phyloP scores from a whole-genome alignment of 352 stramenopile species.

The Phytopythium vexans region DNA sequence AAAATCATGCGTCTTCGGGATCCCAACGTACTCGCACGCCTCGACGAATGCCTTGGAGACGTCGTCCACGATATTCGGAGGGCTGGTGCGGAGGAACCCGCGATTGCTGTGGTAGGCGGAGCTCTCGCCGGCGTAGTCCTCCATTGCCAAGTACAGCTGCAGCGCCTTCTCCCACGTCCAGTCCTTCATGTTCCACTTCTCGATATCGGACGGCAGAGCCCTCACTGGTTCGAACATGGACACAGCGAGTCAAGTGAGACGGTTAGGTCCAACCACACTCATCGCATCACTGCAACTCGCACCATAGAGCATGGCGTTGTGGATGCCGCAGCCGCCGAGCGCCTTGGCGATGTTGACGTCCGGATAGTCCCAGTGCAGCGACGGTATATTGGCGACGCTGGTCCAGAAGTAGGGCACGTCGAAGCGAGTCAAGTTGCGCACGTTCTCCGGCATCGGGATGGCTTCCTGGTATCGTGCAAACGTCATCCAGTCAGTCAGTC shows the following conservation, averaged over 20 bases:
- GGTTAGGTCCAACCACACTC: neutral
- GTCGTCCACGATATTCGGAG: conserved; percentile 18
- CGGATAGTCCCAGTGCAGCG: conserved; percentile 72
- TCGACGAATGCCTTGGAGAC: conserved; percentile 50
- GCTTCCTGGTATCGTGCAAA: conserved; percentile 16
- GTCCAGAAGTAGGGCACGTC: conserved; percentile 87
- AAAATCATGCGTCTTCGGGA: conserved; percentile 69
- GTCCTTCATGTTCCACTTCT: conserved; percentile 63
- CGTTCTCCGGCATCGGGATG: conserved; percentile 37
- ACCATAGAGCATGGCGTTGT: conserved; percentile 92
- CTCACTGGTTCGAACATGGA: conserved; percentile 34
- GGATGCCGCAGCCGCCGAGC: conserved; percentile 84
- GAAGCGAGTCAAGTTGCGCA: conserved; percentile 59
- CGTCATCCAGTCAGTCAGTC: conserved; percentile 1
- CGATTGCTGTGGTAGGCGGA: conserved; percentile 47
- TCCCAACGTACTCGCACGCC: conserved; percentile 46
- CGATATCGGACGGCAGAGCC: conserved; percentile 65
- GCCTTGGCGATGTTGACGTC: conserved; percentile 83
- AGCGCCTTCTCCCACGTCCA: conserved; percentile 80
- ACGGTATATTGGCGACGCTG: conserved; percentile 65
- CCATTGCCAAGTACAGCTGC: conserved; percentile 67
- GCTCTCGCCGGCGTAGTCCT: conserved; percentile 63
- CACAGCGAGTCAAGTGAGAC: no score
- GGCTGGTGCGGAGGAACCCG: conserved; percentile 63
- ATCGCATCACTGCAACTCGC: neutral